Conservation (phyloP, 768 basidiomycete genomes). For the Rubroboletus satanas region DNA sequence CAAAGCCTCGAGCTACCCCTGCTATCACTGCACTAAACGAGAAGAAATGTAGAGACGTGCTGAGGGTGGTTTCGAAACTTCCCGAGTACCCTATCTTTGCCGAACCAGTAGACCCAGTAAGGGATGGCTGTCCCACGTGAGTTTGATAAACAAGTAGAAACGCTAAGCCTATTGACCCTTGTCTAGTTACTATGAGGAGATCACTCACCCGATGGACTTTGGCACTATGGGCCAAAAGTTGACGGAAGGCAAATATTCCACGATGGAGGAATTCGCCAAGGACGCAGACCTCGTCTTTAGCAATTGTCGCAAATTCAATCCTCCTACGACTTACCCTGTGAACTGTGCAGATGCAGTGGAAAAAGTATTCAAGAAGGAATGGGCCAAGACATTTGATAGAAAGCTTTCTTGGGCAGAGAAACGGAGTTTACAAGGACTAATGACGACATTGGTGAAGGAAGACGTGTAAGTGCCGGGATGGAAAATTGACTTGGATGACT, state of each 20-base stretch:
- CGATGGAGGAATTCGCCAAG: slow-evolving; percentile 76
- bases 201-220: slow-evolving; percentile 91
- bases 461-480: slow-evolving; percentile 44
- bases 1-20: slow-evolving; percentile 38
- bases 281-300: slow-evolving; percentile 80
- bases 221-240: slow-evolving; percentile 74
- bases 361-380: slow-evolving; percentile 76
- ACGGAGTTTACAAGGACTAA: slow-evolving; percentile 63
- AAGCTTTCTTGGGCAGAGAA: slow-evolving; percentile 80
- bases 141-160: slow-evolving; percentile 27
- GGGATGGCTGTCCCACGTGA: slow-evolving; percentile 89
- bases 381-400: slow-evolving; percentile 70
- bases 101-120: slow-evolving; percentile 77
- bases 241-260: slow-evolving; percentile 60
- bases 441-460: slow-evolving; percentile 69
- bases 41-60: slow-evolving; percentile 76
- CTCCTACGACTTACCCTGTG: slow-evolving; percentile 69
- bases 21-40: slow-evolving; percentile 60
- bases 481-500: background rate
- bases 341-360: slow-evolving; percentile 73
- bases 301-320: slow-evolving; percentile 94
- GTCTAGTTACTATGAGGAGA: slow-evolving; percentile 85
- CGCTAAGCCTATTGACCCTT: background rate
- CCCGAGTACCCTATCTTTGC: slow-evolving; percentile 72
- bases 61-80: slow-evolving; percentile 56